Conservation (phyloP, 352 stramenopile species). For the Peronospora belbahrii region DNA sequence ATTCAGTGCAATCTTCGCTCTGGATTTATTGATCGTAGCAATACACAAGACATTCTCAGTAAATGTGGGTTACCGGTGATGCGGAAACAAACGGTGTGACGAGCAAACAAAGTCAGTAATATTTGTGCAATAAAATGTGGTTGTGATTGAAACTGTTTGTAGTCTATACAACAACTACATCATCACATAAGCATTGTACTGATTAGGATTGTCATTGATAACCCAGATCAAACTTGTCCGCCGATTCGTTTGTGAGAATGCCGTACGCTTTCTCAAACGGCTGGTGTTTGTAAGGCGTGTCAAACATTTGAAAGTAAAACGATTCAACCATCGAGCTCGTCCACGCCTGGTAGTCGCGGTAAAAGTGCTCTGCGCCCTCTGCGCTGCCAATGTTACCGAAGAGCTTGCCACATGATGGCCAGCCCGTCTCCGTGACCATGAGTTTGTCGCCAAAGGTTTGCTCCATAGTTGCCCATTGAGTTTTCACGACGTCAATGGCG, state of each 20-base stretch:
- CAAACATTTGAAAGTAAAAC: slow-evolving; percentile 71
- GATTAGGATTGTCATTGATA: background rate
- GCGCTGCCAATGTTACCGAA: slow-evolving; percentile 23
- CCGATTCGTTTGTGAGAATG: slow-evolving; percentile 26
- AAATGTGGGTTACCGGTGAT: slow-evolving; percentile 37
- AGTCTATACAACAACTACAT: slow-evolving; percentile 15
- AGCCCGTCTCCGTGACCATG: slow-evolving; percentile 43
- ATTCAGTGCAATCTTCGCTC: slow-evolving; percentile 92
- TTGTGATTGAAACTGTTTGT: slow-evolving; percentile 8
- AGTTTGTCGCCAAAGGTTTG: slow-evolving; percentile 35
- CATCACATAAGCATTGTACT: slow-evolving; percentile 2
- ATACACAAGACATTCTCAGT: slow-evolving; percentile 29
- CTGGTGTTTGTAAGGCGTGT: slow-evolving; percentile 38
- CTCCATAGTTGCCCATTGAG: slow-evolving; percentile 28
- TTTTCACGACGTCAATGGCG: slow-evolving; percentile 34
- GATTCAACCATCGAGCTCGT: slow-evolving; percentile 26
- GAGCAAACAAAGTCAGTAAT: background rate
- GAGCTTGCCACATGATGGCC: slow-evolving; percentile 29
- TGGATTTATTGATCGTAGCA: slow-evolving; percentile 28
- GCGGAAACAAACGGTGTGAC: too few relatives aligned
- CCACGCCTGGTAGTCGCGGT: slow-evolving; percentile 45
- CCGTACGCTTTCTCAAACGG: slow-evolving; percentile 43
- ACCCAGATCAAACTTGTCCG: slow-evolving; percentile 20
- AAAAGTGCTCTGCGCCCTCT: slow-evolving; percentile 14
- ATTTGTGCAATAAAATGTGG: slow-evolving; percentile 2